Conservation (phyloP, 805 yeast genomes). For the Clavispora santaluciae region DNA sequence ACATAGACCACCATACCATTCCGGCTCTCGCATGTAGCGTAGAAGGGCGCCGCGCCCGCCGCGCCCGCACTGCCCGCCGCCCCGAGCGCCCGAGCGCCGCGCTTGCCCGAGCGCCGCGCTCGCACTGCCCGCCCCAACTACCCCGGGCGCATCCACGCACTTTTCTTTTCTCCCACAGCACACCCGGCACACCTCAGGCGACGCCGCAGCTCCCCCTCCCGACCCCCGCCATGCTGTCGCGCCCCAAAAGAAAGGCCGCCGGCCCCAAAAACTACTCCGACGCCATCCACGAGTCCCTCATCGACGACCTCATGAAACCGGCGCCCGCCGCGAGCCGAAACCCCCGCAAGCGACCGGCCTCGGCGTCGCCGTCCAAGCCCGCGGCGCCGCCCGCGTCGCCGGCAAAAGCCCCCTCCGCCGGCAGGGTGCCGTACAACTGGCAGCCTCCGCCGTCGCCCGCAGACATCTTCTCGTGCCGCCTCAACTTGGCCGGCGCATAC, state of each 20-base stretch:
- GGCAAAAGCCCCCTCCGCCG: not conserved
- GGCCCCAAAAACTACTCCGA: slow-evolving; percentile 17
- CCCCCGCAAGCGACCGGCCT: slow-evolving; percentile 4
- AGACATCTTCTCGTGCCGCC: slow-evolving; percentile 39
- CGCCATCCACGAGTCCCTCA: slow-evolving; percentile 10
- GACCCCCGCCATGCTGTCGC: slow-evolving; percentile 7
- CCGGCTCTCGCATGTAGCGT: too few species aligned
- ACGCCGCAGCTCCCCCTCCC: not conserved
- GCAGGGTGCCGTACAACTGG: slow-evolving; percentile 35
- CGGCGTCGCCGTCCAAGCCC: not conserved
- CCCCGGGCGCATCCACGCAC: too few species aligned
- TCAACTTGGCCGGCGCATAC: slow-evolving; percentile 40
- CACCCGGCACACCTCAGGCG: too few species aligned
- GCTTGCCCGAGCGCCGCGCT: too few species aligned
- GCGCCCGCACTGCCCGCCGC: too few species aligned
- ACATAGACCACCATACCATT: too few species aligned
- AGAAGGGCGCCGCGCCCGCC: too few species aligned
- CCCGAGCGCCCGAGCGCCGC: too few species aligned
- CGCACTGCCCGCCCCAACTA: too few species aligned
- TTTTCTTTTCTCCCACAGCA: too few species aligned
- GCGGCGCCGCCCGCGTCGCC: not conserved
- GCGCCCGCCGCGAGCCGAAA: slow-evolving; percentile 1
- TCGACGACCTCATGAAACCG: slow-evolving; percentile 8
- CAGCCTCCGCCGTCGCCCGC: slow-evolving; percentile 37
- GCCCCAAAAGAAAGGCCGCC: slow-evolving; percentile 18